phyloP scores from a whole-genome alignment of 192 early-diverging fungal species.

The Mortierella claussenii region DNA sequence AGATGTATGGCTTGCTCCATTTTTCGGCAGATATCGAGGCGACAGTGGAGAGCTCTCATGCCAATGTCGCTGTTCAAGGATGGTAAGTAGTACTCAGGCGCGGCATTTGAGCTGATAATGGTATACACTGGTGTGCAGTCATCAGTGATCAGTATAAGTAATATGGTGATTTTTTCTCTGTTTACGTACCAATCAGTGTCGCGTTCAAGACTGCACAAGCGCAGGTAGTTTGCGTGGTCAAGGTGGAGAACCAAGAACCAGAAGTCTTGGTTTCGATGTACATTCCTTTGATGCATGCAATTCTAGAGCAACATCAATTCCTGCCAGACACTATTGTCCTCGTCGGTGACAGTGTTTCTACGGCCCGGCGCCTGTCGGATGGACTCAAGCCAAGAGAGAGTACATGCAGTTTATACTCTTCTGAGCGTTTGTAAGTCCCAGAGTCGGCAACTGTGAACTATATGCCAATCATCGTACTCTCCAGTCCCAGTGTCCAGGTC shows the following conservation, averaged over 20 bases:
- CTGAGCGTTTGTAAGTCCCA: conserved; percentile 40
- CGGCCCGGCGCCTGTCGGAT: conserved; percentile 20
- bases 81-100: conserved; percentile 38
- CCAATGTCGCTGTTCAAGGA: conserved; percentile 43
- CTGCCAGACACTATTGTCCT: conserved; percentile 40
- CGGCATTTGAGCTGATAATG: too few relatives aligned
- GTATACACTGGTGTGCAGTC: too few relatives aligned
- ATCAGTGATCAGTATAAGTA: too few relatives aligned
- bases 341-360: conserved; percentile 39
- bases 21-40: conserved; percentile 80
- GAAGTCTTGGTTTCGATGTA: conserved; percentile 49
- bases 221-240: conserved; percentile 29
- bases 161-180: too few relatives aligned
- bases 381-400: conserved; percentile 46
- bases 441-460: not conserved
- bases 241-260: conserved; percentile 38
- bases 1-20: conserved; percentile 73
- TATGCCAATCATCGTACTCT: not conserved
- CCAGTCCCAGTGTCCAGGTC: too few relatives aligned
- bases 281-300: conserved; percentile 43
- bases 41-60: conserved; percentile 70
- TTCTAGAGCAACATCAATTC: conserved; percentile 46
- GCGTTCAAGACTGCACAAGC: conserved; percentile 26
- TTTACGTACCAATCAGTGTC: conserved; percentile 16
- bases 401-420: conserved; percentile 3